phyloP scores from a whole-genome alignment of 345 rosid species.

The Combretum micranthum region DNA sequence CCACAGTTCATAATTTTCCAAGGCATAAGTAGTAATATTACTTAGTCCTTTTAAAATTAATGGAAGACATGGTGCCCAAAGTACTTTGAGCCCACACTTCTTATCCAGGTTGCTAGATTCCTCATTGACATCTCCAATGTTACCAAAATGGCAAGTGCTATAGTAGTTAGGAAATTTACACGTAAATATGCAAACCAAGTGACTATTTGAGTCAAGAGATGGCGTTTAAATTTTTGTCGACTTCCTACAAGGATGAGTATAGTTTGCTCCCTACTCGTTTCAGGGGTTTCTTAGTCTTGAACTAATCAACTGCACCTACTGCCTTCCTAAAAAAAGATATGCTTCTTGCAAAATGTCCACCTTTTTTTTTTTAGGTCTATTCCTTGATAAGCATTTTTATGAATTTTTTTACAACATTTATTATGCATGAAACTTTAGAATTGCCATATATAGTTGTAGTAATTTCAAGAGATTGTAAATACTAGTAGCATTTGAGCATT shows the following conservation, averaged over 20 bases:
- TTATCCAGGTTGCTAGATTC: not conserved
- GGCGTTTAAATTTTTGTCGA: constrained; percentile 6
- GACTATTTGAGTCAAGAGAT: not conserved
- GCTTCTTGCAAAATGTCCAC: no score
- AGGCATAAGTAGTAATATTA: constrained; percentile 16
- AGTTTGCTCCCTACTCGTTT: constrained; percentile 7
- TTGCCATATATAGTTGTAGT: no score
- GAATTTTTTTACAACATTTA: no score
- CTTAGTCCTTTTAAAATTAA: constrained; percentile 22
- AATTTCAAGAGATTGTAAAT: no score
- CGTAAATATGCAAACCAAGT: constrained; percentile 21
- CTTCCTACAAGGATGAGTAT: not conserved
- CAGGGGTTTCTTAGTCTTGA: not conserved
- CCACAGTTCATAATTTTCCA: constrained; percentile 30
- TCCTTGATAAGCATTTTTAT: no score
- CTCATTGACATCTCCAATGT: not conserved
- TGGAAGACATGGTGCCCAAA: constrained; percentile 29
- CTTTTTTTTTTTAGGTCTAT: no score
- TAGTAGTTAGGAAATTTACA: constrained; percentile 19
- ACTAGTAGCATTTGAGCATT: no score
- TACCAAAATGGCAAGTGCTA: constrained; percentile 18
- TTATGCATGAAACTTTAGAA: no score
- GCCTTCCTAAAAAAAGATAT: no score
- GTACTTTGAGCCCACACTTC: constrained; percentile 5
- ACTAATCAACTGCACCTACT: not conserved